Evolutionary conservation across 1,139 yeast genomes (phyloP).

Genomic region (Suhomyces atakaporum): DNA sequence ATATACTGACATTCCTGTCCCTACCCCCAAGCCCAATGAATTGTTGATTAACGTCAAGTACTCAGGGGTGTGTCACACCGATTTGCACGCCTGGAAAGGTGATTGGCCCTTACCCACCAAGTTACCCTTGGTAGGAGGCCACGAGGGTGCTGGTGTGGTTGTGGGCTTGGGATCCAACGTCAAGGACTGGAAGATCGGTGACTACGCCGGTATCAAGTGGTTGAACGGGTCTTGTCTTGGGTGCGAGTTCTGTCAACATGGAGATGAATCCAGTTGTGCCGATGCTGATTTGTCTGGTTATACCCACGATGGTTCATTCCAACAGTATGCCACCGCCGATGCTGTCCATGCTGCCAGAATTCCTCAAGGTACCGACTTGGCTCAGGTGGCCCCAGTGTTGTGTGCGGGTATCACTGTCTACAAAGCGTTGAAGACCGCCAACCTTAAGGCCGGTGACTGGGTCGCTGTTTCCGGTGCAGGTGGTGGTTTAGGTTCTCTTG

Average conservation of each 20-base stretch:
- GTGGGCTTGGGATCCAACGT: constrained; percentile 71
- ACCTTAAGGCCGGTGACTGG: constrained; percentile 68
- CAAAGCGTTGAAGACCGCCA: constrained; percentile 74
- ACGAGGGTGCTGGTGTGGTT: constrained; percentile 82
- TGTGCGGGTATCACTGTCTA: constrained; percentile 84
- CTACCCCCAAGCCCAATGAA: constrained; percentile 68
- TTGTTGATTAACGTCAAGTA: constrained; percentile 66
- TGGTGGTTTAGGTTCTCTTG: constrained; percentile 78
- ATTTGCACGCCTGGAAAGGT: constrained; percentile 79
- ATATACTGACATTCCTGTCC: constrained; percentile 68
- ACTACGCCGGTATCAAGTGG: constrained; percentile 76
- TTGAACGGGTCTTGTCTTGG: constrained; percentile 69
- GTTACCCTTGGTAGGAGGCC: constrained; percentile 78
- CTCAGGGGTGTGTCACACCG: constrained; percentile 82
- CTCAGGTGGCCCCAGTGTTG: constrained; percentile 72
- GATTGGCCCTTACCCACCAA: constrained; percentile 73
- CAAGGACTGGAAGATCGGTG: constrained; percentile 67
- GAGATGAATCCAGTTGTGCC: constrained; percentile 68
- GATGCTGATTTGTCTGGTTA: constrained; percentile 72
- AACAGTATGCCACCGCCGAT: constrained; percentile 80
- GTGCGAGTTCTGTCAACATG: constrained; percentile 68
- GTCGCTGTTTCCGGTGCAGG: constrained; percentile 78
- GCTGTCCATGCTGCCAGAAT: constrained; percentile 83
- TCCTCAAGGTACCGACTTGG: constrained; percentile 70
- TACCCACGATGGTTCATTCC: constrained; percentile 81